Conservation (phyloP, 331 rosid species). For the Rosa hybrid region DNA sequence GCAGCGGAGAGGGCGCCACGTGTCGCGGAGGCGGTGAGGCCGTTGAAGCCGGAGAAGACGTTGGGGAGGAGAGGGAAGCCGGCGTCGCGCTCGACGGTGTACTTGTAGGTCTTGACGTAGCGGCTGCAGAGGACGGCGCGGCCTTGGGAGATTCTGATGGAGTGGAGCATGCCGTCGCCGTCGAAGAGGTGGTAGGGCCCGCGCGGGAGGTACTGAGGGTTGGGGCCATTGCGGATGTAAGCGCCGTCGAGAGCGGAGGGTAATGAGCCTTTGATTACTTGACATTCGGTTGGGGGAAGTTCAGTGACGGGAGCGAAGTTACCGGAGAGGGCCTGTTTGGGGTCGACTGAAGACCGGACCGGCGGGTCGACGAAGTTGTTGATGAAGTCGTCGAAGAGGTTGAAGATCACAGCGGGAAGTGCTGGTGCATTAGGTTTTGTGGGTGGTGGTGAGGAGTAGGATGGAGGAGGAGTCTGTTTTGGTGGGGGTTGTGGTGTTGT, state of each 20-base stretch:
- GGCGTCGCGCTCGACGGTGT: slow-evolving; percentile 57
- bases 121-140: slow-evolving; percentile 77
- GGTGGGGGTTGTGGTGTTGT: background rate
- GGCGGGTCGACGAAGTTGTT: slow-evolving; percentile 94
- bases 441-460: background rate
- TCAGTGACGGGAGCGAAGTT: slow-evolving; percentile 82
- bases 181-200: slow-evolving; percentile 96
- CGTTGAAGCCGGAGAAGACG: slow-evolving; percentile 66
- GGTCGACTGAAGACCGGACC: slow-evolving; percentile 55
- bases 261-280: slow-evolving; percentile 47
- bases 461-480: background rate
- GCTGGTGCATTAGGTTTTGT: slow-evolving; percentile 5
- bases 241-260: slow-evolving; percentile 71
- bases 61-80: slow-evolving; percentile 65
- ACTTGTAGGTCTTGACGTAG: slow-evolving; percentile 69
- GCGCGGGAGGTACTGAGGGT: slow-evolving; percentile 85
- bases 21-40: slow-evolving; percentile 63
- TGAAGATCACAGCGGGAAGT: slow-evolving; percentile 40
- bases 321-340: slow-evolving; percentile 50
- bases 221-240: slow-evolving; percentile 88
- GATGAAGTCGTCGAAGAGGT: slow-evolving; percentile 60
- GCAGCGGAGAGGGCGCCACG: slow-evolving; percentile 65
- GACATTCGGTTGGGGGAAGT: slow-evolving; percentile 72
- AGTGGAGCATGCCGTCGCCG: slow-evolving; percentile 93
- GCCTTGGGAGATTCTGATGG: slow-evolving; percentile 52